Evolutionary conservation across 768 basidiomycete species (phyloP), one percentile per base, ranked within the genome.

Genomic region (Trametes meyenii): DNA sequence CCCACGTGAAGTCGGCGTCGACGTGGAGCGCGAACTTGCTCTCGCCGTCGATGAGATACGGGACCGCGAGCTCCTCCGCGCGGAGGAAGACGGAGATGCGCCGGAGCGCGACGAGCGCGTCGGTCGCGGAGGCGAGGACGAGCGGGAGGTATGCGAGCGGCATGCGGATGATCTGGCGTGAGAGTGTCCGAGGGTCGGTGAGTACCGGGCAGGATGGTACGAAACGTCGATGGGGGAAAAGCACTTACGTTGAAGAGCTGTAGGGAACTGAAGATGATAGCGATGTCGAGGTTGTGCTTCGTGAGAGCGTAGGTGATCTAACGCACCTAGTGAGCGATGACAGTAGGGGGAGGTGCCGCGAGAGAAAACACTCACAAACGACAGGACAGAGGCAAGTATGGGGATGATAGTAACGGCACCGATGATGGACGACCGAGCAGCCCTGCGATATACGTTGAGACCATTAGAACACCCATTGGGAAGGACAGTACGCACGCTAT

Each of bases 61-160:
- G 82, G 49, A 89, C 85, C 7, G 84, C 82, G 16, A 91, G 78
- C 21, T 87, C 78, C 70, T 98, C 96, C 0, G 94, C 93, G 58
- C 87, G 87, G 70, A 96, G 95, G 45, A 95, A 90, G 3, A 83
- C 84, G 59, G 83, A 79, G 5, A 98, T 81, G 48, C 96, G 90
- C 14, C 78, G 76, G n/a, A 84, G 79, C 2, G 95, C 96, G 67
- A 90, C 94, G 46, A 81, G 73, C 1, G 94, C 95, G 67, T 98
- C 96, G 2, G 92, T 75, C 14, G 81, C 70, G 33, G 72, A 70
- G 6, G 81, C 77, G 38, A 87, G 70, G 17, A 83, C 80, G 53
- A 86, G 69, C 0, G 87, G 87, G 55, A 88, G 73, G 55, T 83
- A 72, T n/a, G 81, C 67, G 19, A 89, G 76, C 2, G 87, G 87